phyloP scores from a whole-genome alignment of 192 early-diverging fungal species.

The Coemansia sp. region DNA sequence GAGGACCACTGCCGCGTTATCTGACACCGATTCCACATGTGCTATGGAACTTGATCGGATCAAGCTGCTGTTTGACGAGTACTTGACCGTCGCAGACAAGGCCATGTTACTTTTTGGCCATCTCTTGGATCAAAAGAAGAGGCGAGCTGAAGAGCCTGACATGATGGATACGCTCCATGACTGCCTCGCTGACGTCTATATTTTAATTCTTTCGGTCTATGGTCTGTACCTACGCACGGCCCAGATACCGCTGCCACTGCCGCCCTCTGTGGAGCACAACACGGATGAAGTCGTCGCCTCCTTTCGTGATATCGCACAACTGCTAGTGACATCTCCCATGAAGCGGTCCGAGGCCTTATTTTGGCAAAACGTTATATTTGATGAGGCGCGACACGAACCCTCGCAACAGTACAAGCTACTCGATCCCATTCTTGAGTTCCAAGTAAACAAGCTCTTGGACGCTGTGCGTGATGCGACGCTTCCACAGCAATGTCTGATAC shows the following conservation, averaged over 20 bases:
- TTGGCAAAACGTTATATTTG: slow-evolving; percentile 44
- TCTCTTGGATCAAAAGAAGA: slow-evolving; percentile 39
- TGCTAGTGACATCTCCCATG: neutral
- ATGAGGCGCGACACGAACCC: slow-evolving; percentile 35
- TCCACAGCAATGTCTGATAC: slow-evolving; percentile 18
- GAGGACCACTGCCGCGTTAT: neutral
- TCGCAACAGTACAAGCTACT: slow-evolving; percentile 55
- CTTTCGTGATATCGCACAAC: neutral
- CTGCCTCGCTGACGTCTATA: slow-evolving; percentile 35
- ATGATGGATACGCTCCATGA: slow-evolving; percentile 21
- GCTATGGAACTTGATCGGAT: slow-evolving; percentile 5
- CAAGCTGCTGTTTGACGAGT: slow-evolving; percentile 5
- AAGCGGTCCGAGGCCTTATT: slow-evolving; percentile 18
- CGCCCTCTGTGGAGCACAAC: neutral
- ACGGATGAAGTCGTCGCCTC: neutral
- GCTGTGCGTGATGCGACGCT: slow-evolving; percentile 28
- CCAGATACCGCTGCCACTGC: neutral
- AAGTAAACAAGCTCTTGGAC: slow-evolving; percentile 47
- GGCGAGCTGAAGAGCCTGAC: slow-evolving; percentile 13
- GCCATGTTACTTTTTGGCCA: slow-evolving; percentile 19
- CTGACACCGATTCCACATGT: neutral
- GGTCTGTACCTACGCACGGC: slow-evolving; percentile 18
- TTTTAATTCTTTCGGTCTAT: slow-evolving; percentile 28
- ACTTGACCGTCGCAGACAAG: slow-evolving; percentile 27
- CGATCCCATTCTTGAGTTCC: slow-evolving; percentile 48